phyloP scores from a whole-genome alignment of 2,329 filamentous ascomycete genomes.

The Penicillium sp. region DNA sequence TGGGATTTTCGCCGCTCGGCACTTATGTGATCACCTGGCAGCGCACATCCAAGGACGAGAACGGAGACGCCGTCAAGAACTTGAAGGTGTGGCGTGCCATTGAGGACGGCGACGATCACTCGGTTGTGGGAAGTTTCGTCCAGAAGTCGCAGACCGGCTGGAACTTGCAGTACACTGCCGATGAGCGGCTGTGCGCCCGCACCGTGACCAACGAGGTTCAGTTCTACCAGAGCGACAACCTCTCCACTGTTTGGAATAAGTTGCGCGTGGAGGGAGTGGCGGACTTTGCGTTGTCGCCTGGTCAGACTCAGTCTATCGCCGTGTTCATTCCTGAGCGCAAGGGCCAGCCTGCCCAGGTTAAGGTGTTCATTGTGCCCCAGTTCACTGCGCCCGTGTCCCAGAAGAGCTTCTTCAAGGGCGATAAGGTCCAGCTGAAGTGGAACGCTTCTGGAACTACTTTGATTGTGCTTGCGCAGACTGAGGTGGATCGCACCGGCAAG shows the following conservation, averaged over 20 bases:
- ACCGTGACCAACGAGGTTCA: slow-evolving; percentile 96
- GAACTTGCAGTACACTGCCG: slow-evolving; percentile 95
- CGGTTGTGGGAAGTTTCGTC: slow-evolving; percentile 81
- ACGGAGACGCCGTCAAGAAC: slow-evolving; percentile 92
- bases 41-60: slow-evolving; percentile 85
- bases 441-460: slow-evolving; percentile 87
- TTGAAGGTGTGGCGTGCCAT: slow-evolving; percentile 92
- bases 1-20: slow-evolving; percentile 89
- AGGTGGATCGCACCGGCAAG: slow-evolving; percentile 97
- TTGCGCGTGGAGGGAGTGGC: slow-evolving; percentile 85
- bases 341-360: slow-evolving; percentile 91
- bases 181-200: slow-evolving; percentile 91
- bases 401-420: slow-evolving; percentile 99
- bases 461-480: slow-evolving; percentile 93
- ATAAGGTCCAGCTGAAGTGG: slow-evolving; percentile 99
- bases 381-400: slow-evolving; percentile 83
- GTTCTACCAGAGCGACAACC: slow-evolving; percentile 86
- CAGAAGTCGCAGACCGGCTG: slow-evolving; percentile 94
- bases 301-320: slow-evolving; percentile 86
- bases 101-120: slow-evolving; percentile 65
- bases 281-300: slow-evolving; percentile 86
- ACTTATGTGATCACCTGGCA: slow-evolving; percentile 98
- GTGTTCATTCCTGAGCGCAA: slow-evolving; percentile 96
- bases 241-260: slow-evolving; percentile 91
- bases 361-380: slow-evolving; percentile 89